These are phyloP conservation scores for Talaromyces albobiverticillius DNA, from an alignment of 2,329 filamentous ascomycete genomes.

Conservation along the genomic window DNA sequence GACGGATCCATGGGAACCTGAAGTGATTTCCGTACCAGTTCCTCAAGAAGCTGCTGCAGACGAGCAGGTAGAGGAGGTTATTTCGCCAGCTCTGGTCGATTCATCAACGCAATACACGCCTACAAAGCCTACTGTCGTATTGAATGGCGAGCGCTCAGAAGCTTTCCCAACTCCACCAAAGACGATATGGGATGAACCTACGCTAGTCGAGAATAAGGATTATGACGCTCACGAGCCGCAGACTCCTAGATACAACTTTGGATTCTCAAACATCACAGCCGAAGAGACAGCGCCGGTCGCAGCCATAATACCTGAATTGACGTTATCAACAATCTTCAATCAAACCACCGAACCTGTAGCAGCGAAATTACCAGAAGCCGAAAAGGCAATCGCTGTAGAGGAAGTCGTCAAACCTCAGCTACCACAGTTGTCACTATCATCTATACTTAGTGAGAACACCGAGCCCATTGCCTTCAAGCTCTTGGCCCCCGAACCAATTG, in stretches of 20 bases:
- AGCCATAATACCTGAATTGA: conserved; percentile 45
- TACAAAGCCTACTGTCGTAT: conserved; percentile 22
- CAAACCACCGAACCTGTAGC: conserved; percentile 16
- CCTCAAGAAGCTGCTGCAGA: background rate
- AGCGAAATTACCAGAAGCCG: conserved; percentile 15
- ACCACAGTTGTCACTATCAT: conserved; percentile 26
- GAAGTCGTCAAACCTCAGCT: conserved; percentile 15
- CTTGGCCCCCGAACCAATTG: conserved; percentile 18
- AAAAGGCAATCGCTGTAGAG: conserved; percentile 15
- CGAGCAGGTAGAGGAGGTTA: conserved; percentile 12
- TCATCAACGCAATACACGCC: conserved; percentile 45
- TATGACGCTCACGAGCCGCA: conserved; percentile 16
- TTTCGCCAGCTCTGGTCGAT: conserved; percentile 30
- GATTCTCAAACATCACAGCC: conserved; percentile 30
- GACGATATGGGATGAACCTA: conserved; percentile 38
- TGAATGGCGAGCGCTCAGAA: conserved; percentile 25
- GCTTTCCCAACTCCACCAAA: conserved; percentile 39
- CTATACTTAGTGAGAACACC: conserved; percentile 27
- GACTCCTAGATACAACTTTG: conserved; percentile 24
- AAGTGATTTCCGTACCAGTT: background rate
- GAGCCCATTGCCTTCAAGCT: conserved; percentile 23
- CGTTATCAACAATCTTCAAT: conserved; percentile 7
- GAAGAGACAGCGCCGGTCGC: conserved; percentile 35
- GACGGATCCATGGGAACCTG: conserved; percentile 57
- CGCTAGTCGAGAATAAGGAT: conserved; percentile 9